Conservation (phyloP, 371 early-diverging fungal genomes). For the Vairimorpha ceranae region DNA sequence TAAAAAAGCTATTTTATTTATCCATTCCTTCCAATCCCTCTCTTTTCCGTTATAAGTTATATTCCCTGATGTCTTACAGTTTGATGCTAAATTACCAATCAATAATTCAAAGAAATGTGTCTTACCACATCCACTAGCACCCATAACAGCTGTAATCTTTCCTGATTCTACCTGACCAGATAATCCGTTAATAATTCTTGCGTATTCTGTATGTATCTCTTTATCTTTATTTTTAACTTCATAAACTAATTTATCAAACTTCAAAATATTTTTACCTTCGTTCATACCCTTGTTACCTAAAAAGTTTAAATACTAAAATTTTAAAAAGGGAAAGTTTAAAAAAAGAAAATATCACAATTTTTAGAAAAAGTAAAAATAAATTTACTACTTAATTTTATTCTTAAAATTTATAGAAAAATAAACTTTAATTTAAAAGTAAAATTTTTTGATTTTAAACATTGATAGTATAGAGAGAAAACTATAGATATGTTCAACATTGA, state of each 20-base stretch:
- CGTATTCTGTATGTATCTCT: slow-evolving; percentile 6
- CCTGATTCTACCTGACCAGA: slow-evolving; percentile 15
- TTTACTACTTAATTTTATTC: too few species aligned
- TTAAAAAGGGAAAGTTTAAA: too few species aligned
- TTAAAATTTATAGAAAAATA: too few species aligned
- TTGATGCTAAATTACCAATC: slow-evolving; percentile 65
- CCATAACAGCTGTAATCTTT: slow-evolving; percentile 68
- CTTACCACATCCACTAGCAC: slow-evolving; percentile 67
- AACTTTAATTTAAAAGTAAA: too few species aligned
- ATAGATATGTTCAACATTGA: too few species aligned
- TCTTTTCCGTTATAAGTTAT: slow-evolving; percentile 55
- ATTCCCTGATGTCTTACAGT: slow-evolving; percentile 65
- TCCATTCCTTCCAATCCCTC: slow-evolving; percentile 34
- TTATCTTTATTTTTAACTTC: slow-evolving; percentile 22
- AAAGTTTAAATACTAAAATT: too few species aligned
- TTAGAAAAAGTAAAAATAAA: too few species aligned
- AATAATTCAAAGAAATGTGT: slow-evolving; percentile 61
- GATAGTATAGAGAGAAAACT: too few species aligned
- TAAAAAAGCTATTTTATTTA: slow-evolving; percentile 57
- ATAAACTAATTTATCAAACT: slow-evolving; percentile 4
- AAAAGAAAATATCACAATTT: too few species aligned
- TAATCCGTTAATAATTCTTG: slow-evolving; percentile 23
- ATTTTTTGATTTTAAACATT: too few species aligned
- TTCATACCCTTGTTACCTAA: too few species aligned
- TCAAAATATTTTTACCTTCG: background rate